Conservation (phyloP, 2,329 filamentous ascomycete genomes). For the Fusarium paranaense region DNA sequence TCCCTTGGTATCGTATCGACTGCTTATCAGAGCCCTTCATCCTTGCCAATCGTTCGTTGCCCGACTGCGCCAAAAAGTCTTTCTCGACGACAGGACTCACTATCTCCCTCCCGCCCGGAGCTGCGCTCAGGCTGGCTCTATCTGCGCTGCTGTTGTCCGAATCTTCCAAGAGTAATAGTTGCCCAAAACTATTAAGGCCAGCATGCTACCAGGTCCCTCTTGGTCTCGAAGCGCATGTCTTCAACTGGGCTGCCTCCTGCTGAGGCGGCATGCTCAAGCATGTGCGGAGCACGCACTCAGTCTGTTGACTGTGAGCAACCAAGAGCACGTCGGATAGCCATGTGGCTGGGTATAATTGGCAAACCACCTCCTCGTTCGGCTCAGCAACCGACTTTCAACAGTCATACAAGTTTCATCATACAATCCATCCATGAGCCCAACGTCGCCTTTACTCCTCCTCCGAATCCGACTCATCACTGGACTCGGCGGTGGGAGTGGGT, state of each 20-base stretch:
- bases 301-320: constrained; percentile 30
- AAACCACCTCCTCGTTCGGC: constrained; percentile 36
- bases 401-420: constrained; percentile 41
- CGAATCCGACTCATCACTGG: constrained; percentile 60
- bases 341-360: constrained; percentile 46
- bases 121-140: neutral
- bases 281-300: constrained; percentile 17
- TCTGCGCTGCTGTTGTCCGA: constrained; percentile 1
- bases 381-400: constrained; percentile 36
- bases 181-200: constrained; percentile 23
- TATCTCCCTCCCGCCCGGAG: neutral
- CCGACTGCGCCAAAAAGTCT: constrained; percentile 1
- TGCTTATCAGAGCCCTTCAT: neutral
- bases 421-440: constrained; percentile 31
- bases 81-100: constrained; percentile 4
- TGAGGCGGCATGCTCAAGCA: constrained; percentile 24
- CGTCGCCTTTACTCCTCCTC: constrained; percentile 56
- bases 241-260: constrained; percentile 14
- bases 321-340: constrained; percentile 38
- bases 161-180: constrained; percentile 16
- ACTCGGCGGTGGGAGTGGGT: constrained; percentile 48
- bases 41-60: neutral
- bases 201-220: constrained; percentile 33
- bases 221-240: constrained; percentile 19
- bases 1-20: constrained; percentile 19